These are phyloP conservation scores for Diaporthe batatas DNA, from an alignment of 2,329 filamentous ascomycete species.

Conservation along the genomic window DNA sequence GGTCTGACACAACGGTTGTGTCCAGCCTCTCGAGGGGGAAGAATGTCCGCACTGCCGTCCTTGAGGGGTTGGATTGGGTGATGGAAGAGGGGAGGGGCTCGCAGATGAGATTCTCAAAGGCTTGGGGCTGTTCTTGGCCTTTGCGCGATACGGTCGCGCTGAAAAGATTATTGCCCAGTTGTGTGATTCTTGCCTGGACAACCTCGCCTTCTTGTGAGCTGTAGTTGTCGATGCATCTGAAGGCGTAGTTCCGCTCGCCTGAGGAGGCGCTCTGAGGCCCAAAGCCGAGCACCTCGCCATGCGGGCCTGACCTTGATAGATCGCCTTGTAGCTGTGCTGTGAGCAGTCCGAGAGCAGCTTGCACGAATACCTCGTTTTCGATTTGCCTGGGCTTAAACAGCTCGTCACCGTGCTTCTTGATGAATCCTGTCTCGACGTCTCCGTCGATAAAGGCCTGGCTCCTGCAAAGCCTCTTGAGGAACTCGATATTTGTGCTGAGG, in stretches of 20 bases:
- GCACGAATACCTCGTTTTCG: slow-evolving; percentile 81
- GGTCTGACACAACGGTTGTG: slow-evolving; percentile 78
- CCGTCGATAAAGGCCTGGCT: slow-evolving; percentile 86
- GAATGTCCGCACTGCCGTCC: slow-evolving; percentile 73
- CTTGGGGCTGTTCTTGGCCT: slow-evolving; percentile 53
- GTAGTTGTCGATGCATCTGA: slow-evolving; percentile 71
- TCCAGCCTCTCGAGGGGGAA: slow-evolving; percentile 85
- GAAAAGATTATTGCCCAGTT: slow-evolving; percentile 62
- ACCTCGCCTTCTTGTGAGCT: slow-evolving; percentile 75
- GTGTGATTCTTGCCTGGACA: slow-evolving; percentile 64
- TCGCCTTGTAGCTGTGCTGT: slow-evolving; percentile 59
- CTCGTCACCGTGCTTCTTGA: slow-evolving; percentile 85
- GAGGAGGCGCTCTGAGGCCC: slow-evolving; percentile 57
- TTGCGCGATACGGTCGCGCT: slow-evolving; percentile 60
- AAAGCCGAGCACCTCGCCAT: slow-evolving; percentile 68
- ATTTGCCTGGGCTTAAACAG: slow-evolving; percentile 77
- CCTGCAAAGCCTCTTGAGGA: slow-evolving; percentile 88
- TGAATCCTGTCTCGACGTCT: slow-evolving; percentile 95
- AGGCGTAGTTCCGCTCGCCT: slow-evolving; percentile 62
- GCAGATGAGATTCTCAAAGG: slow-evolving; percentile 62
- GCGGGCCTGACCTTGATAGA: slow-evolving; percentile 51
- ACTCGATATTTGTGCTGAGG: slow-evolving; percentile 95
- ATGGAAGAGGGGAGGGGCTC: slow-evolving; percentile 52
- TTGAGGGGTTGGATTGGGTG: slow-evolving; percentile 44
- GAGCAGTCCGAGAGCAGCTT: slow-evolving; percentile 85